Percentiles rank a stretch among this genome's conserved stretches.
These are phyloP conservation scores for Rauvolfia tetraphylla DNA, from an alignment of 257 asterid genomes.

Conservation along the genomic window DNA sequence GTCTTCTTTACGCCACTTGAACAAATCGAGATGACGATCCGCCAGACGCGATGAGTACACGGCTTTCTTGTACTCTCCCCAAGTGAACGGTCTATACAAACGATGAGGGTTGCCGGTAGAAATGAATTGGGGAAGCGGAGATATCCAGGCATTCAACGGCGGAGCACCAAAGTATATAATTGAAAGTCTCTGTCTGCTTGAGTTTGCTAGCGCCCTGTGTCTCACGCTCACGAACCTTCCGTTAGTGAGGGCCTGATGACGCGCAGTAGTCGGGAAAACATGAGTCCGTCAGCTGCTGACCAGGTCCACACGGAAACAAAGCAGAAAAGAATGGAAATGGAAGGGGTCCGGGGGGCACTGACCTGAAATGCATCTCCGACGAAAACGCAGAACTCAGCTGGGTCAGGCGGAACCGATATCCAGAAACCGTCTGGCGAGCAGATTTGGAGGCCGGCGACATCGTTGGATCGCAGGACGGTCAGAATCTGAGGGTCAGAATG, in stretches of 20 bases:
- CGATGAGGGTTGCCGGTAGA: constrained; percentile 8
- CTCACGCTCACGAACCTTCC: constrained; percentile 65
- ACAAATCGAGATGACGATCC: constrained; percentile 53
- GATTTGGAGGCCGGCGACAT: constrained; percentile 71
- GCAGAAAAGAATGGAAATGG: no score
- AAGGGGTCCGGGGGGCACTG: background rate
- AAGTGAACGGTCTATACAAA: constrained; percentile 55
- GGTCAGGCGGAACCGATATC: constrained; percentile 60
- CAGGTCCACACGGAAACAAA: no score
- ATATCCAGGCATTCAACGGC: constrained; percentile 33
- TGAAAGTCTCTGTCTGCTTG: constrained; percentile 50
- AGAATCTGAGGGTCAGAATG: constrained; percentile 81
- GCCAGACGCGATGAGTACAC: constrained; percentile 48
- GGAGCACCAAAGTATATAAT: constrained; percentile 78
- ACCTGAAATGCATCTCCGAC: constrained; percentile 50
- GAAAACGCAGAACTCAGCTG: constrained; percentile 51
- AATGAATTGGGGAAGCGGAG: constrained; percentile 33
- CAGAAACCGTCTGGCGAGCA: constrained; percentile 46
- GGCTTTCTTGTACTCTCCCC: constrained; percentile 61
- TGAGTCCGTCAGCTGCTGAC: no score
- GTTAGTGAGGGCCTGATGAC: constrained; percentile 51
- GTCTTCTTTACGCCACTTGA: constrained; percentile 19
- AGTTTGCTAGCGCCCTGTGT: constrained; percentile 53
- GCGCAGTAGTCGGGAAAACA: no score
- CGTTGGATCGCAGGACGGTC: constrained; percentile 63